Percentiles rank a stretch among this genome's conserved stretches.
Evolutionary conservation across 257 asterid species (phyloP).

Genomic region (Marsdenia floribunda): DNA sequence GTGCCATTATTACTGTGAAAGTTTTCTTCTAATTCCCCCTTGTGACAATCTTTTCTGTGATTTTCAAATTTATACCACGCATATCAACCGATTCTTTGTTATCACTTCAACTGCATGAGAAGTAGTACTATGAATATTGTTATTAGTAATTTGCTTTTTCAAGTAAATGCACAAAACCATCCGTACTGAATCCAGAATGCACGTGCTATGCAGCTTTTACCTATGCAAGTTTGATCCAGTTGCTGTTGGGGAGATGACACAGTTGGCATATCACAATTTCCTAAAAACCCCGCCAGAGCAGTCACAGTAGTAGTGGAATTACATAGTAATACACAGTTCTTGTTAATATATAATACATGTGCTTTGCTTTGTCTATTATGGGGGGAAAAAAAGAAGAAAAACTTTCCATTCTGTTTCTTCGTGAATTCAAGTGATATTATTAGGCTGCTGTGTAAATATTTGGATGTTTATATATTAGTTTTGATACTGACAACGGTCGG

Average conservation of each 20-base stretch:
- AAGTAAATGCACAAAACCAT: not conserved
- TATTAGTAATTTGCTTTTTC: not conserved
- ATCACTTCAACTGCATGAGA: not conserved
- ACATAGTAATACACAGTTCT: not conserved
- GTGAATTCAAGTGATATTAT: not conserved
- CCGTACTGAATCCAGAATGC: not conserved
- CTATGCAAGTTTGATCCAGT: constrained; percentile 72
- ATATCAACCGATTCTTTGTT: not conserved
- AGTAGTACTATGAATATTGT: not conserved
- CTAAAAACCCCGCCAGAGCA: constrained; percentile 41
- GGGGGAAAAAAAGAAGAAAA: too few species aligned
- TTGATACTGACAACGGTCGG: not conserved
- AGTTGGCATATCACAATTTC: constrained; percentile 73
- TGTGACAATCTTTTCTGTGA: not conserved
- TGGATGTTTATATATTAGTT: not conserved
- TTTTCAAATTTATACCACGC: not conserved
- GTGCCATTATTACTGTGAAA: not conserved
- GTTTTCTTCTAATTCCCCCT: not conserved
- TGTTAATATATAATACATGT: not conserved
- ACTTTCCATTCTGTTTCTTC: not conserved
- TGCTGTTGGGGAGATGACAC: constrained; percentile 78
- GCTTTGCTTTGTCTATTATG: too few species aligned
- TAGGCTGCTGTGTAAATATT: constrained; percentile 9
- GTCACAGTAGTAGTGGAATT: constrained; percentile 16
- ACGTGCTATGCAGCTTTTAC: constrained; percentile 55